Conservation (phyloP, 345 rosid genomes). For the Salix purpurea region DNA sequence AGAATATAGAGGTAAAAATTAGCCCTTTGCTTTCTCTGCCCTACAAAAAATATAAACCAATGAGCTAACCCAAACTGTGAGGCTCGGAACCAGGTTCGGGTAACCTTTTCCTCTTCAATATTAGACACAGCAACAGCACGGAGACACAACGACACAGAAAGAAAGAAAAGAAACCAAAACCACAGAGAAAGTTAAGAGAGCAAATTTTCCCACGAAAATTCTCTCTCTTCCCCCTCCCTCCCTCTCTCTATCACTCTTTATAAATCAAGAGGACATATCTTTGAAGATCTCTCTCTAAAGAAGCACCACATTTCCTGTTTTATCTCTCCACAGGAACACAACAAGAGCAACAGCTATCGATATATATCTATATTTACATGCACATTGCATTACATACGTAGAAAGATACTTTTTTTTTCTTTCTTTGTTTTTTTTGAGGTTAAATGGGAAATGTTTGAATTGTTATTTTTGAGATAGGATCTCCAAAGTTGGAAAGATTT, state of each 20-base stretch:
- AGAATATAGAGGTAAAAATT: slow-evolving; percentile 21
- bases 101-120: slow-evolving; percentile 28
- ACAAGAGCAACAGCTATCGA: neutral
- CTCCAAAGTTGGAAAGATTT: neutral
- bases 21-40: slow-evolving; percentile 27
- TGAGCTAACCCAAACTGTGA: slow-evolving; percentile 31
- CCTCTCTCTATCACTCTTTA: slow-evolving; percentile 6
- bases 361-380: neutral
- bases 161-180: slow-evolving; percentile 16
- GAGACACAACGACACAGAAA: slow-evolving; percentile 1
- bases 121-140: slow-evolving; percentile 10
- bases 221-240: slow-evolving; percentile 17
- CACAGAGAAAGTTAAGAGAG: slow-evolving; percentile 38
- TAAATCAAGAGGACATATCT: neutral
- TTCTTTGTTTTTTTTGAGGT: slow-evolving; percentile 16
- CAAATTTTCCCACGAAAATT: slow-evolving; percentile 1
- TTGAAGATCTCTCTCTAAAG: neutral
- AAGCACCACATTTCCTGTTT: neutral
- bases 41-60: slow-evolving; percentile 20
- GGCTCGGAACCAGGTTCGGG: slow-evolving; percentile 71
- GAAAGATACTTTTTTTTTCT: neutral
- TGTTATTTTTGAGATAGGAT: neutral
- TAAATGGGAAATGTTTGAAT: neutral
- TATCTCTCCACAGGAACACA: neutral
- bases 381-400: neutral